Base-by-base conservation (phyloP, 73 alveolate genomes). In the Durusdinium trenchii region DNA sequence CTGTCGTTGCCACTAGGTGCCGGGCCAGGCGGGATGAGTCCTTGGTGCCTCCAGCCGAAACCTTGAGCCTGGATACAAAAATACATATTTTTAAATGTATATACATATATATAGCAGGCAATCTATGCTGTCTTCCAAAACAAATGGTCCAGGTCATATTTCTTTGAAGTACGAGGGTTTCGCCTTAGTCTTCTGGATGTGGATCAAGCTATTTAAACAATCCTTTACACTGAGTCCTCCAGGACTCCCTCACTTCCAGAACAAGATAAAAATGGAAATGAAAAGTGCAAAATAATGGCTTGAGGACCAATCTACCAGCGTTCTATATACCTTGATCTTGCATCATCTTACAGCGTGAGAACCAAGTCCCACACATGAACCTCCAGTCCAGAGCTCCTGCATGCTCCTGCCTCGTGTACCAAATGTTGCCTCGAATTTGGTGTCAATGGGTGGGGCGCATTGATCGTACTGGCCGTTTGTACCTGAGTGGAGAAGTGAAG, bases 391-490 rank as follows among this genome's bases (percentile, higher is more conserved):
- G 9, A 50, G 32, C 78, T 23, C 78, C 14, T 6, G 7, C 14
- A 12, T 12, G 69, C 47, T 3, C 6, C n/a, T n/a, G 43, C 95
- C 95, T 86, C 95, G 10, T 10, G 54, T 61, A 12, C 95, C 95
- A 35, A 86, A 86, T 42, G 95, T 86, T 43, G 95, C 95, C 69
- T 86, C 95, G 51, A 86, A 86, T 62, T 86, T 86, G 46, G 95
- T 86, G 81, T 86, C 95, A n/a, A 86, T 54, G 61, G 95, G 95
- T 45, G 95, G 95, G 57, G 95, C 95, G 26, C 95, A 86, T 26
- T 43, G 61, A 61, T 28, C 35, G 45, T 86, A 86, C 6, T 83
- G 73, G 20, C 95, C 95, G 45, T 20, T 32, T 26, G 46, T 23
- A 61, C 94, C 94, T 84, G 18, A 6, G 23, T 57, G 69, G 23